phyloP scores from a whole-genome alignment of 129 eudicot species.

The Heracleum sosnowskyi region DNA sequence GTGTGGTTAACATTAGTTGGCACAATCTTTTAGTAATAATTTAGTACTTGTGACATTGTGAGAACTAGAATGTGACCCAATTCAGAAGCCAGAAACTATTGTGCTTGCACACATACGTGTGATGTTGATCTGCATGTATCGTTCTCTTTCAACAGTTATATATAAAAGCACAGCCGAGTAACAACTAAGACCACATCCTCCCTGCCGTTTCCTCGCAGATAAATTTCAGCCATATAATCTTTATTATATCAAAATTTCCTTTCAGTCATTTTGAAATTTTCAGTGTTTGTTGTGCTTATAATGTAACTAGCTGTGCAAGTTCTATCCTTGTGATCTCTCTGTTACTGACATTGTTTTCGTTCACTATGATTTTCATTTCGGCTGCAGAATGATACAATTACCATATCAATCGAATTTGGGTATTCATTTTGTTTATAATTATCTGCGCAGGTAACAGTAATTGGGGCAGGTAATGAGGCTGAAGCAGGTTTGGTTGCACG shows the following conservation, averaged over 20 bases:
- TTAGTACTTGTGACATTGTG: background rate
- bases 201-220: background rate
- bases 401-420: background rate
- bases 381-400: background rate
- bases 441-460: slow-evolving; percentile 57
- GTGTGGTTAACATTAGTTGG: background rate
- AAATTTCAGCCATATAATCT: background rate
- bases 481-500: slow-evolving; percentile 93
- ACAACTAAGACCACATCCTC: background rate
- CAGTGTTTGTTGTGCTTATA: background rate
- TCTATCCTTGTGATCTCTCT: background rate
- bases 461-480: slow-evolving; percentile 69
- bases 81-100: background rate
- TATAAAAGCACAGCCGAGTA: background rate
- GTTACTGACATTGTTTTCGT: background rate
- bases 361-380: background rate
- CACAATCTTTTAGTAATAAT: background rate
- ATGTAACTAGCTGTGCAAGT: background rate
- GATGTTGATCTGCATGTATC: background rate
- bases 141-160: background rate
- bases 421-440: slow-evolving; percentile 1
- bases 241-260: background rate
- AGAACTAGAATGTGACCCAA: background rate
- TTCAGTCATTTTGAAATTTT: background rate
- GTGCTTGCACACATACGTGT: background rate